A percentile compares a stretch with the other conserved stretches of the same genome.
phyloP scores from a whole-genome alignment of 2,329 filamentous ascomycete genomes.

The Aspergillus uvarum region DNA sequence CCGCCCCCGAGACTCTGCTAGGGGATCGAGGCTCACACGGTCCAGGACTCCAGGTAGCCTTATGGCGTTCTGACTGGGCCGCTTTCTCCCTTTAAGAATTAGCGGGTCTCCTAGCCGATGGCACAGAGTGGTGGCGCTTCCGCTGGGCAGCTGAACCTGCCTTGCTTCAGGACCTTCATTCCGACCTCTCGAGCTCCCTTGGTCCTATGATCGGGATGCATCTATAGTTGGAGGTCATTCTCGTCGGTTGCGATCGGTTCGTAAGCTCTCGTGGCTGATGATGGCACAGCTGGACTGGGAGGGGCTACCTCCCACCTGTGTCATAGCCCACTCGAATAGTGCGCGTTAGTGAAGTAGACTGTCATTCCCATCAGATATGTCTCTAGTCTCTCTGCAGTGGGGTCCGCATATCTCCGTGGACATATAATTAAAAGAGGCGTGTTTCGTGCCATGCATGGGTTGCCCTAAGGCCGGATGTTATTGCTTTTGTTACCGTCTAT shows the following conservation, averaged over 20 bases:
- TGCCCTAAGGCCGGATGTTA: constrained; percentile 8
- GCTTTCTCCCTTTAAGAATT: constrained; percentile 18
- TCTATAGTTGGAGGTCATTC: constrained; percentile 5
- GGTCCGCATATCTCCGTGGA: constrained; percentile 10
- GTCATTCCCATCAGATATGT: constrained; percentile 11
- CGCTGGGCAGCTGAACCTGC: constrained; percentile 24
- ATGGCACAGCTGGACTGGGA: constrained; percentile 24
- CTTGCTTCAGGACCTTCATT: constrained; percentile 18
- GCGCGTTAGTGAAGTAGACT: constrained; percentile 14
- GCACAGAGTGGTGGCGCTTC: constrained; percentile 23
- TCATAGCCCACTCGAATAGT: constrained; percentile 7
- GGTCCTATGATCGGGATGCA: constrained; percentile 16
- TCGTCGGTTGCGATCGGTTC: constrained; percentile 15
- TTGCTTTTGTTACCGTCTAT: constrained; percentile 9
- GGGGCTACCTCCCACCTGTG: constrained; percentile 11
- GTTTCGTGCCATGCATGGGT: constrained; percentile 8
- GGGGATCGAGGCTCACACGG: constrained; percentile 2
- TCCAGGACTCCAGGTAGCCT: constrained; percentile 6
- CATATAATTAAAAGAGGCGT: constrained; percentile 15
- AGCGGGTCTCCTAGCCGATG: constrained; percentile 20
- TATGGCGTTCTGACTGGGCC: not conserved
- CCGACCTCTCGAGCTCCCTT: constrained; percentile 15
- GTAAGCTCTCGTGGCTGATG: constrained; percentile 26
- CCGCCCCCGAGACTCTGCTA: not conserved
- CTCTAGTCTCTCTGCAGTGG: constrained; percentile 21